Evolutionary conservation across 2,329 filamentous ascomycete species (phyloP).

Genomic region (Mycogone perniciosa): DNA sequence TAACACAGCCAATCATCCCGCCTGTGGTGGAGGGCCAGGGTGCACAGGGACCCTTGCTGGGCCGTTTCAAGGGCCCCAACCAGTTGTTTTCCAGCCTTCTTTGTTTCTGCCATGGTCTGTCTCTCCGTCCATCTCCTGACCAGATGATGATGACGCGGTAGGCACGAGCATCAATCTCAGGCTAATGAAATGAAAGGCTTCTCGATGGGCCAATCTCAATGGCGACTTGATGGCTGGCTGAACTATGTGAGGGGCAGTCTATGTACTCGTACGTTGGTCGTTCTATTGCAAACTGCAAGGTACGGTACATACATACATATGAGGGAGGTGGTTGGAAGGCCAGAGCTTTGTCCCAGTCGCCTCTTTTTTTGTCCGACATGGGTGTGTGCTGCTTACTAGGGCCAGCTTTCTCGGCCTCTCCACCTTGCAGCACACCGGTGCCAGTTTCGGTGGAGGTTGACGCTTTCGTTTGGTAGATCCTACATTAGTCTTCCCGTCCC

Average conservation of each 20-base stretch:
- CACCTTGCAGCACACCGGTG: slow-evolving; percentile 22
- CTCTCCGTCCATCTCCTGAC: neutral
- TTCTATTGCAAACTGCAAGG: too few species aligned
- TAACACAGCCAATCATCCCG: slow-evolving; percentile 28
- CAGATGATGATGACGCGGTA: too few species aligned
- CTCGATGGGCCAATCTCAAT: too few species aligned
- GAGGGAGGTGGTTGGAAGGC: neutral
- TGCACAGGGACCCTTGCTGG: slow-evolving; percentile 22
- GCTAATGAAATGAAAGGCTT: too few species aligned
- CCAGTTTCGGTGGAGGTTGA: slow-evolving; percentile 19
- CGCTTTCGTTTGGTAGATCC: slow-evolving; percentile 20
- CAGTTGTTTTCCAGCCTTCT: slow-evolving; percentile 8
- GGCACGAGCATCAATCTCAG: too few species aligned
- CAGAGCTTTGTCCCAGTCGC: neutral
- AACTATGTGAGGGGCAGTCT: too few species aligned
- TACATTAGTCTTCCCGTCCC: slow-evolving; percentile 31
- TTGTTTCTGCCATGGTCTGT: slow-evolving; percentile 1
- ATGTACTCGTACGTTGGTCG: too few species aligned
- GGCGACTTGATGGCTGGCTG: too few species aligned
- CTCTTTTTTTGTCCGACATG: slow-evolving; percentile 7
- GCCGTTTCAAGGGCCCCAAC: slow-evolving; percentile 23
- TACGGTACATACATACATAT: too few species aligned
- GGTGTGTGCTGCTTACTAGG: neutral
- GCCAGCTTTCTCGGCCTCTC: slow-evolving; percentile 7
- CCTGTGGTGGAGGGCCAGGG: slow-evolving; percentile 16